phyloP scores from a whole-genome alignment of 2,329 filamentous ascomycete genomes.

The Cordyceps cateniannulata region DNA sequence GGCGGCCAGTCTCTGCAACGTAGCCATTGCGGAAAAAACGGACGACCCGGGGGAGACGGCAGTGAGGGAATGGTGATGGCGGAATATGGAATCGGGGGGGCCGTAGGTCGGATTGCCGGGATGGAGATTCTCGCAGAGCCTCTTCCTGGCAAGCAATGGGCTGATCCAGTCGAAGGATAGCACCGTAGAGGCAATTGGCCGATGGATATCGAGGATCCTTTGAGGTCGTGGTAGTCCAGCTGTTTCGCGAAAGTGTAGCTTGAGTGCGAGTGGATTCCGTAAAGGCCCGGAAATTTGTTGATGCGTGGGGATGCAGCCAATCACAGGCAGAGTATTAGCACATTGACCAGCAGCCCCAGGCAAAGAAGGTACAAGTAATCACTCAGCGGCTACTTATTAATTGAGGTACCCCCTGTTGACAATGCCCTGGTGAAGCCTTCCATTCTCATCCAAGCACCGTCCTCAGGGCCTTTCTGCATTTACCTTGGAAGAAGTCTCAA shows the following conservation, averaged over 20 bases:
- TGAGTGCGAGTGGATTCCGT: constrained; percentile 8
- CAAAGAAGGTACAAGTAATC: background rate
- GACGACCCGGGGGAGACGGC: constrained; percentile 22
- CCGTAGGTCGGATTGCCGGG: constrained; percentile 22
- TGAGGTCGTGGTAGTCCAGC: constrained; percentile 3
- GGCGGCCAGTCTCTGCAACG: constrained; percentile 66
- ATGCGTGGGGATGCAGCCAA: constrained; percentile 10
- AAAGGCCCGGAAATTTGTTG: constrained; percentile 12
- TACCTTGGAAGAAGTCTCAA: background rate
- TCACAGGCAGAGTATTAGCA: constrained; percentile 10
- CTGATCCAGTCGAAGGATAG: constrained; percentile 8
- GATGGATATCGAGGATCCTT: constrained; percentile 8
- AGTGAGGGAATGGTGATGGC: background rate
- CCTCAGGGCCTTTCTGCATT: background rate
- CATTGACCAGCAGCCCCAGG: background rate
- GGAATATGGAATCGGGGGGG: background rate
- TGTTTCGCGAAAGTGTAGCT: constrained; percentile 13
- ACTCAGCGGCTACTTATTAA: background rate
- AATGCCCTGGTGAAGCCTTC: background rate
- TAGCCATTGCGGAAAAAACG: constrained; percentile 52
- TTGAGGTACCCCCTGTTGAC: background rate
- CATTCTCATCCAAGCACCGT: background rate
- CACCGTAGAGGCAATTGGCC: constrained; percentile 11
- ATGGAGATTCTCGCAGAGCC: constrained; percentile 18
- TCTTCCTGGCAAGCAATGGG: constrained; percentile 12